Evolutionary conservation across 805 yeast species (phyloP), one percentile per base, ranked within the genome.

Genomic region (Yamadazyma philogaea): DNA sequence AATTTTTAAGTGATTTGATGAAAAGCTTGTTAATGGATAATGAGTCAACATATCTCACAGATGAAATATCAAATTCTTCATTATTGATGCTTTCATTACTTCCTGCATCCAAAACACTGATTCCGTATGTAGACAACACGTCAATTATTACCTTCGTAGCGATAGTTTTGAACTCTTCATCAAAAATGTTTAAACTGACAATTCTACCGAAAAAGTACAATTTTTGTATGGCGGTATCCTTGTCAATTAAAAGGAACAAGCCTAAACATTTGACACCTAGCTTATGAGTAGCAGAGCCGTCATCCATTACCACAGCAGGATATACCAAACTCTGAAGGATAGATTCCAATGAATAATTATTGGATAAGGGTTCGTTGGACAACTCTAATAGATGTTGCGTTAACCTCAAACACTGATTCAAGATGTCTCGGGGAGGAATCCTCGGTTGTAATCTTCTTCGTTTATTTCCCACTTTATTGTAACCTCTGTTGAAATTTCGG

Each of bases 221-320:
- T 42, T 84, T 82, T 24, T 81, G 78, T 7, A 75, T 67, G 0
- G 96, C 93, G 14, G 74, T 72, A 1, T 59, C 52, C 28, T 71
- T 63, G 56, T 88, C 95, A 27, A 88, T 60, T 7, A 90, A 63
- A 47, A 95, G 80, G 50, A 88, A 84, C 19, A 91, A 69, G 0
- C 96, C 96, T 19, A 91, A 71, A 48, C 95, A 84, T 43, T 72
- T 74, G 19, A 86, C 68, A 3, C 95, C 96, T 5, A 82, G 64
- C 35, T 75, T 79, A 45, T 84, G 71, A 20, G 81, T 77, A 15
- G 68, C 71, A 12, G 72, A 73, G 43, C 81, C 75, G 38, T 82
- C 77, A 17, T 52, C 54, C 43, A 54, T 54, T 6, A 55, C 50
- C 10, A 89, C 78, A 1, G 96, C 87, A 2, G 95, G 95, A 3